These are phyloP conservation scores for Rhizophagus prolifer DNA, from an alignment of 192 early-diverging fungal species.

Conservation along the genomic window DNA sequence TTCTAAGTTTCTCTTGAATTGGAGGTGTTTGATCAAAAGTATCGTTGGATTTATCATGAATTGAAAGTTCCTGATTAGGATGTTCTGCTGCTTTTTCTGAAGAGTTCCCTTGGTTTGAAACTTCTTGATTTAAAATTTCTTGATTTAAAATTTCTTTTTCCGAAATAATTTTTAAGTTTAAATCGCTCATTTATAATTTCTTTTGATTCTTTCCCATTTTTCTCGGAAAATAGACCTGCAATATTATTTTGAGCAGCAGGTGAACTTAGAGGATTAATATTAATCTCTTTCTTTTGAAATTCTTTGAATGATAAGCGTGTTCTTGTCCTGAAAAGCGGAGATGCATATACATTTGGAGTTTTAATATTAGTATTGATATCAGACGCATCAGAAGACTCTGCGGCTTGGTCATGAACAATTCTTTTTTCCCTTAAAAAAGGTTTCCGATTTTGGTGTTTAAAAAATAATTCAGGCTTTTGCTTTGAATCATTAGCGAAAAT, in stretches of 20 bases:
- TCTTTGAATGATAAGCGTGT: conserved; percentile 13
- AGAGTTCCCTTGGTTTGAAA: not conserved
- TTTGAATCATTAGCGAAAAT: not conserved
- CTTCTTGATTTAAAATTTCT: not conserved
- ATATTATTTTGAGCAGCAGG: not conserved
- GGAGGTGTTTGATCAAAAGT: not conserved
- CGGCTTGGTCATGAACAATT: not conserved
- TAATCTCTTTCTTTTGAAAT: conserved; percentile 1
- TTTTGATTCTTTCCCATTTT: not conserved
- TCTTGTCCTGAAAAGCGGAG: not conserved
- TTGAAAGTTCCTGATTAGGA: not conserved
- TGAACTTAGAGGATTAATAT: not conserved
- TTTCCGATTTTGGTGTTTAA: not conserved
- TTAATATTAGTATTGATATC: not conserved
- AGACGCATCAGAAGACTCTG: not conserved
- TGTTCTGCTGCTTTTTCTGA: not conserved
- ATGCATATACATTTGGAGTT: not conserved
- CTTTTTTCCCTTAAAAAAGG: not conserved
- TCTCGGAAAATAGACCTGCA: not conserved
- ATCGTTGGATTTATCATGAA: not conserved
- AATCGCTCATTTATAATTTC: not conserved
- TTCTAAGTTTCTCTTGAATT: not conserved
- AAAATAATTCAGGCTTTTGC: not conserved
- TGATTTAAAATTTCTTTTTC: not conserved
- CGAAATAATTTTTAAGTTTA: not conserved